These are phyloP conservation scores for Magnaporthiopsis poae DNA, from an alignment of 2,329 filamentous ascomycete genomes.

Conservation along the genomic window DNA sequence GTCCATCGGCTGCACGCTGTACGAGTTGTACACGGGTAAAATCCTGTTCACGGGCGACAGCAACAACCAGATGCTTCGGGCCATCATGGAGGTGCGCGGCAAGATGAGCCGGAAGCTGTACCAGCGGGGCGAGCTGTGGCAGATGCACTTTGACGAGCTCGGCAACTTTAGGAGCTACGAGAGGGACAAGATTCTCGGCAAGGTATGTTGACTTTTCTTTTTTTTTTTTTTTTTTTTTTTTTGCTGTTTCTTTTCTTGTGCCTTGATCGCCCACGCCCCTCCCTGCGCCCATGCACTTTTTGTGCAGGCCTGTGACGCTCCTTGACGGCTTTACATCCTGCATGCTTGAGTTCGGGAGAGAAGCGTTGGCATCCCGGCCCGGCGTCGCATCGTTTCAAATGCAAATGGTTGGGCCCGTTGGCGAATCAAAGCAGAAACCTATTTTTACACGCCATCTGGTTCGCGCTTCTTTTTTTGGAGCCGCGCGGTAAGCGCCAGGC, in stretches of 20 bases:
- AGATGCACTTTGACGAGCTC: slow-evolving; percentile 73
- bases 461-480: slow-evolving; percentile 9
- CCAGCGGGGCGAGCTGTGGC: slow-evolving; percentile 66
- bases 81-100: slow-evolving; percentile 91
- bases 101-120: slow-evolving; percentile 84
- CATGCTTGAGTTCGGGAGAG: background rate
- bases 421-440: background rate
- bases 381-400: slow-evolving; percentile 9
- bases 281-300: background rate
- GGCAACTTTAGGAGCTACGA: slow-evolving; percentile 79
- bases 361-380: background rate
- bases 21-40: slow-evolving; percentile 94
- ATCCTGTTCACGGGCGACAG: slow-evolving; percentile 90
- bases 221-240: slow-evolving; percentile 1
- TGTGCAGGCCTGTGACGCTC: background rate
- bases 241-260: background rate
- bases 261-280: background rate
- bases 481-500: slow-evolving; percentile 5
- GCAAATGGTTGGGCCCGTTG: background rate
- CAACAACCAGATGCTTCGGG: slow-evolving; percentile 96
- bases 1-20: slow-evolving; percentile 94
- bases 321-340: background rate
- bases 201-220: slow-evolving; percentile 39
- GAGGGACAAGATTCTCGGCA: slow-evolving; percentile 75
- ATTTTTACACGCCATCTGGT: slow-evolving; percentile 7